Percentiles rank a stretch among this genome's conserved stretches.
Evolutionary conservation across 2,329 filamentous ascomycete species (phyloP).

Genomic region (Malbranchea zuffiana): DNA sequence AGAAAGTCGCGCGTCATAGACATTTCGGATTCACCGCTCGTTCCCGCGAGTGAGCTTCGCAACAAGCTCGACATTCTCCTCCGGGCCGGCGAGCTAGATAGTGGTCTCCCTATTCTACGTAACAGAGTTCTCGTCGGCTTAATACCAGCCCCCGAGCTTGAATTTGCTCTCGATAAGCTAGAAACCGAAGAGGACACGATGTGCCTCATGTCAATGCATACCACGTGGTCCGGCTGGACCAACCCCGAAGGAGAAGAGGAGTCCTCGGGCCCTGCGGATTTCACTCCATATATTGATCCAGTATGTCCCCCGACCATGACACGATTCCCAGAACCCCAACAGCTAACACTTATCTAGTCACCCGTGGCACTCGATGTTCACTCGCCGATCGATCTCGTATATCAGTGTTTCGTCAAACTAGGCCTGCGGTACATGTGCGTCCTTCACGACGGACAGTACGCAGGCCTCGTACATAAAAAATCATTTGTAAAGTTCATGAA

Average conservation of each 20-base stretch:
- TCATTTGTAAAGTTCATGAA: constrained; percentile 90
- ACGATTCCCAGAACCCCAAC: not conserved
- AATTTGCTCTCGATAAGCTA: constrained; percentile 80
- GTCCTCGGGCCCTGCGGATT: constrained; percentile 60
- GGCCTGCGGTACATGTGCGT: constrained; percentile 90
- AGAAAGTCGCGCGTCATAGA: constrained; percentile 75
- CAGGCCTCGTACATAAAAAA: constrained; percentile 94
- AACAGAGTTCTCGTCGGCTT: constrained; percentile 72
- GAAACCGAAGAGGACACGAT: constrained; percentile 58
- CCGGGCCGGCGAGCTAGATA: constrained; percentile 77
- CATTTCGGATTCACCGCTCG: constrained; percentile 68
- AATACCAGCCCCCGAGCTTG: constrained; percentile 86
- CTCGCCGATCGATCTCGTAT: constrained; percentile 87
- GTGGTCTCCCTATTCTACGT: constrained; percentile 76
- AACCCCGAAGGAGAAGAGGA: constrained; percentile 50
- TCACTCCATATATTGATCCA: constrained; percentile 83
- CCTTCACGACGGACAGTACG: constrained; percentile 69
- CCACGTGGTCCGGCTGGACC: constrained; percentile 38
- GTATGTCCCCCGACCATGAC: constrained; percentile 38
- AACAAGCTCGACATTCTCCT: constrained; percentile 73
- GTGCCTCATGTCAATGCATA: constrained; percentile 68
- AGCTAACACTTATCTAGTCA: constrained; percentile 40
- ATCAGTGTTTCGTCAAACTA: constrained; percentile 91
- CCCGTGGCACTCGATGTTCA: constrained; percentile 79
- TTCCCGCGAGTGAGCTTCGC: constrained; percentile 65